Evolutionary conservation across 176 grass and related monocot species (phyloP), one percentile per base, ranked within the genome.

Genomic region (Stipa capillata): DNA sequence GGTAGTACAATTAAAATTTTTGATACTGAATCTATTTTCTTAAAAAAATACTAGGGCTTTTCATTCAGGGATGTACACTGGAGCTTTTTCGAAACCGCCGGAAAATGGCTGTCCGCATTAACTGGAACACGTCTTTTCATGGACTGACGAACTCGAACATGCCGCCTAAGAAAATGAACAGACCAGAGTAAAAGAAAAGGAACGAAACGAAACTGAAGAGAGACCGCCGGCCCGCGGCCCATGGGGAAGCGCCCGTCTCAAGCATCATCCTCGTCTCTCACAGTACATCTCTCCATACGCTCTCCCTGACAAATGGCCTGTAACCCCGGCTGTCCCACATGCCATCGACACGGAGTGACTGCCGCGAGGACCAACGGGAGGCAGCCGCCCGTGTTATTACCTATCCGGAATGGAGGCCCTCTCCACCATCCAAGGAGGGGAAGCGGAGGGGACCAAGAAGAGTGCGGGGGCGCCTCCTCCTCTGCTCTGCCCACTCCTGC

Each of bases 391-490:
- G 10, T 54, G 61, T 52, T 45, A 47, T 41, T 59, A 29, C 48
- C 39, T 83, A 88, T 88, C 81, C 81, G 57, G 12, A 72, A 9
- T 41, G 5, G 54, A 48, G n/a, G 72, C 61, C 57, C 18, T 78
- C 21, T 1, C 48, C 55, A 83, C 74, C 86, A 79, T 5, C 74
- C 86, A 67, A 54, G 1, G 4, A 47, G 9, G 21, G 7, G 47
- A 69, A 79, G 68, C 59, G 39, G 57, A 39, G 10, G n/a, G 29
- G 39, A 72, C 78, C 29, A 37, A 25, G 40, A 29, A 25, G 40
- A 29, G 58, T 40, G 8, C 45, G 5, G 31, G 27, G 66, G 37
- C 60, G 68, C 36, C 80, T 64, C 73, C 37, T 82, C 78, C 4
- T 1, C 40, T 3, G 0, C 65, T 24, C 75, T 58, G 58, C 21